phyloP scores from a whole-genome alignment of 768 basidiomycete genomes.

The Podaxis pistillaris region DNA sequence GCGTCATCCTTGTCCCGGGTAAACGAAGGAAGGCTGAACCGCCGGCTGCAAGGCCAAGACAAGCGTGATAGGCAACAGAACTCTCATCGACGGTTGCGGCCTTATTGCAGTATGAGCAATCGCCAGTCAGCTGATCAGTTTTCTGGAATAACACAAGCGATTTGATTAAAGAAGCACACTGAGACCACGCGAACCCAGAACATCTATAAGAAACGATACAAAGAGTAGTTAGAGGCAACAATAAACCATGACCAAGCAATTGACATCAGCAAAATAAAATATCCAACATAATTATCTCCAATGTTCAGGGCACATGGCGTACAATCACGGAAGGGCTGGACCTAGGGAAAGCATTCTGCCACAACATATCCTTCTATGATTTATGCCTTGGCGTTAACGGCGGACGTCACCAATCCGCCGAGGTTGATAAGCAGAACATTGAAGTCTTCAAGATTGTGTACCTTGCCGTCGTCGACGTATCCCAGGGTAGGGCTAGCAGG shows the following conservation, averaged over 20 bases:
- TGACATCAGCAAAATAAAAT: not conserved
- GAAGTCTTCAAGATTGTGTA: conserved; percentile 8
- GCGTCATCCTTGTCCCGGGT: not conserved
- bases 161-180: not conserved
- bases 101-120: not conserved
- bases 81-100: not conserved
- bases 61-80: conserved; percentile 1
- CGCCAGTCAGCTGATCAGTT: not conserved
- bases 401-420: not conserved
- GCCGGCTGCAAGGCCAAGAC: not conserved
- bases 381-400: not conserved
- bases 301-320: not conserved
- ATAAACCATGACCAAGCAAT: not conserved
- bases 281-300: not conserved
- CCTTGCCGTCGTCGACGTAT: conserved; percentile 1
- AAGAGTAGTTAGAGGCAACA: not conserved
- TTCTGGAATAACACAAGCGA: too few species aligned
- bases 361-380: not conserved
- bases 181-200: not conserved
- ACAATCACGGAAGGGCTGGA: not conserved
- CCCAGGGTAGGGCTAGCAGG: not conserved
- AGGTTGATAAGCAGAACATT: conserved; percentile 4
- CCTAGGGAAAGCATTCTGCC: not conserved
- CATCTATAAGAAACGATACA: not conserved
- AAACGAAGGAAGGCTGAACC: not conserved